Evolutionary conservation across 257 asterid genomes (phyloP).

Genomic region (Solanum phureja): DNA sequence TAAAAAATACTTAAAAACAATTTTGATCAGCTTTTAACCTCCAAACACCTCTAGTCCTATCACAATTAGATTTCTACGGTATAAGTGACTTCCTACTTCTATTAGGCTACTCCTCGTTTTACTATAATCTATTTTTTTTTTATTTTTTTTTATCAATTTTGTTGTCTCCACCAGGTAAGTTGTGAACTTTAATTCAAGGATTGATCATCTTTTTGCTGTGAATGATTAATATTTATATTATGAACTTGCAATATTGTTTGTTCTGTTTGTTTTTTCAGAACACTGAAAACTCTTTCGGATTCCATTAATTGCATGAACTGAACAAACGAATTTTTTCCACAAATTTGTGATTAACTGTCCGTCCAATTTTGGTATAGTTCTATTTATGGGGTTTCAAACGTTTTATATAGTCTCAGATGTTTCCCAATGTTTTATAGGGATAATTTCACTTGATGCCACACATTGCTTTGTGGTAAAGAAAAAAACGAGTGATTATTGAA

Average conservation of each 20-base stretch:
- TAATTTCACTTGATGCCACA: background rate
- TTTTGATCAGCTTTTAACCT: background rate
- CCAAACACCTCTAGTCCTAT: background rate
- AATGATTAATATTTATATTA: background rate
- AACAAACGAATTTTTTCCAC: background rate
- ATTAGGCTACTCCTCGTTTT: background rate
- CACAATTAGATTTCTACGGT: background rate
- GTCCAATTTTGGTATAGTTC: background rate
- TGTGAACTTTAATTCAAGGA: background rate
- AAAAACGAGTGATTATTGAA: background rate
- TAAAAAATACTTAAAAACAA: background rate
- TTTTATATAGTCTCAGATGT: background rate
- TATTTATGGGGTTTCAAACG: background rate
- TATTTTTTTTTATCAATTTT: background rate
- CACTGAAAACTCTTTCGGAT: background rate
- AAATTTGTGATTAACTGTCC: background rate
- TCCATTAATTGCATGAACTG: background rate
- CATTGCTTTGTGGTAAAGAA: background rate
- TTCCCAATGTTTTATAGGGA: background rate
- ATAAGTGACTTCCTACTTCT: background rate
- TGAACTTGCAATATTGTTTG: background rate
- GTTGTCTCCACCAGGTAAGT: background rate
- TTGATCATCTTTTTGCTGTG: background rate
- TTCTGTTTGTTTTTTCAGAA: background rate
- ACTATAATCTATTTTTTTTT: too few species aligned